Base-by-base conservation (phyloP, 371 early-diverging fungal species). In the Lichtheimia ramosa region DNA sequence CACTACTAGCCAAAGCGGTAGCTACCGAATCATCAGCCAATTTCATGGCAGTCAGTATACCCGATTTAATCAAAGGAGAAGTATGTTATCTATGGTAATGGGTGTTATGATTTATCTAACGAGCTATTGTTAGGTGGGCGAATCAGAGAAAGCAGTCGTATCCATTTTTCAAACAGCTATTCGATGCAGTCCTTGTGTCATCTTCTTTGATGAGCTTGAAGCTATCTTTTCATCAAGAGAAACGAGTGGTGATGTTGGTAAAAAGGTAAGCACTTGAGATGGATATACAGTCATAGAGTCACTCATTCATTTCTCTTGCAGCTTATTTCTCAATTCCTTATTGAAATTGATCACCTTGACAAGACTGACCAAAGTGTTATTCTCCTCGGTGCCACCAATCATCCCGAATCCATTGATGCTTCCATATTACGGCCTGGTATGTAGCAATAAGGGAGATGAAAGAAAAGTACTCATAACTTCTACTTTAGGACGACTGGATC, bases 151-250 rank as follows among this genome's bases (percentile, higher is more conserved):
- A 72, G 90, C 95, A 0, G 89, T 95, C 3, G 85, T 94, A 0
- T 78, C 83, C 1, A 85, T 96, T 5, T 99, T 99, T 70, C 86
- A 92, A 58, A 86, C 85, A 0, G 99, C 99, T 3, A 79, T 88
- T 52, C 90, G 95, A 57, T 92, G 92, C 23, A 83, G 89, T 54
- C 99, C 99, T 0, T 92, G 96, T 59, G 95, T 99, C 16, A 85
- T 99, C 15, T 99, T 99, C 74, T 89, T 99, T 58, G 99, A 99
- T 80, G 99, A 99, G 73, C 78, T 99, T 40, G 99, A 99, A 63
- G 91, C 95, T 1, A 75, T 97, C 8, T 97, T 90, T 69, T 74
- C 83, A 10, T 67, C 77, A 10, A 65, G 85, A 48, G 87, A 87
- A 15, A 74, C 72, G 5, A 77, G 78, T 48, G 88, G 89, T 2